Evolutionary conservation across 306 rosid species (phyloP).

Genomic region (Cyclanthera cordifolia): DNA sequence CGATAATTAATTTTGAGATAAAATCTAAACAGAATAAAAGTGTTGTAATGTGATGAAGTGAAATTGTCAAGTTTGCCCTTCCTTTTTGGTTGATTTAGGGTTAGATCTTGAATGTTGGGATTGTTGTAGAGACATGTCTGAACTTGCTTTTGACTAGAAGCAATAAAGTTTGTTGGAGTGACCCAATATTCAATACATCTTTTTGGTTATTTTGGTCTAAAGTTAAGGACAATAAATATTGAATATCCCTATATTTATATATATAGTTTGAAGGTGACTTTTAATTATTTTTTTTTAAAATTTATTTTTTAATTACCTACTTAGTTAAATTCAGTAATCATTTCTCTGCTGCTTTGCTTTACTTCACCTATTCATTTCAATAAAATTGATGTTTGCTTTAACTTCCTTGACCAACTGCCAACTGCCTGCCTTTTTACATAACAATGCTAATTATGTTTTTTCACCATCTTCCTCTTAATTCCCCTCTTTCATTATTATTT

Average conservation of each 20-base stretch:
- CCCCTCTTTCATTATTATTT: background rate
- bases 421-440: slow-evolving; percentile 12
- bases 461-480: slow-evolving; percentile 1
- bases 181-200: background rate
- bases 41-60: no score
- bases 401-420: slow-evolving; percentile 32
- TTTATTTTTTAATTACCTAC: background rate
- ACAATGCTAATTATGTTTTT: background rate
- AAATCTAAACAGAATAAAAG: no score
- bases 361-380: slow-evolving; percentile 18
- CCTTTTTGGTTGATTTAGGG: no score
- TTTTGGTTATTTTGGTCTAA: no score
- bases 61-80: no score
- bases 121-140: no score
- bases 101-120: no score
- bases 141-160: background rate
- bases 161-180: background rate
- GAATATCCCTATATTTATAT: slow-evolving; percentile 9
- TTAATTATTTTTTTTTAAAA: background rate
- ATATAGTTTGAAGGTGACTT: no score
- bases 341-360: no score
- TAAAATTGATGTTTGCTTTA: slow-evolving; percentile 23
- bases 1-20: no score
- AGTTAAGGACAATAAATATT: background rate
- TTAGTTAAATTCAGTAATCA: no score